Conservation (phyloP, 2,329 filamentous ascomycete genomes). For the Colletotrichum musae region DNA sequence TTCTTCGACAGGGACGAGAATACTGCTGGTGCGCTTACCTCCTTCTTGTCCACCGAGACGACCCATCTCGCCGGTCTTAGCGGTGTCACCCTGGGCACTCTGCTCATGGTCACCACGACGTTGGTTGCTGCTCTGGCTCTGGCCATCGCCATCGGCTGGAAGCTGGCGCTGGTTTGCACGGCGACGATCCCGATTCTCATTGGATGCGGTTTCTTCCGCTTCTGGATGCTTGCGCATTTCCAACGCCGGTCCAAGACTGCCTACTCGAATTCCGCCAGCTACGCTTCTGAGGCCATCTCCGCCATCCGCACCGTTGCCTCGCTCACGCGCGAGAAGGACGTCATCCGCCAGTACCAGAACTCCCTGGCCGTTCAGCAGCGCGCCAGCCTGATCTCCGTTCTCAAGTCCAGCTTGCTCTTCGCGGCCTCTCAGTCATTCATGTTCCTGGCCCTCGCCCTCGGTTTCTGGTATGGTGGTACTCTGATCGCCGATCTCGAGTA, state of each 20-base stretch:
- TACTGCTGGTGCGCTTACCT: slow-evolving; percentile 88
- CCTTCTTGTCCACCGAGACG: slow-evolving; percentile 90
- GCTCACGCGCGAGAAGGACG: slow-evolving; percentile 87
- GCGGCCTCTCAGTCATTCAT: slow-evolving; percentile 87
- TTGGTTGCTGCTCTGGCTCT: slow-evolving; percentile 81
- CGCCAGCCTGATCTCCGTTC: slow-evolving; percentile 78
- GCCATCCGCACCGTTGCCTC: slow-evolving; percentile 95
- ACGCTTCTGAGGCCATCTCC: slow-evolving; percentile 93
- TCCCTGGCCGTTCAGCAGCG: slow-evolving; percentile 78
- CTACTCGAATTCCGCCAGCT: slow-evolving; percentile 85
- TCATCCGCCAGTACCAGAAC: slow-evolving; percentile 78
- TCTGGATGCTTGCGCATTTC: slow-evolving; percentile 86
- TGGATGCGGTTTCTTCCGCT: slow-evolving; percentile 87
- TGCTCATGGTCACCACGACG: slow-evolving; percentile 85
- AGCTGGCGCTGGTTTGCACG: slow-evolving; percentile 86
- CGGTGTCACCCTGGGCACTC: slow-evolving; percentile 88
- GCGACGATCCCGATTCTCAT: slow-evolving; percentile 83
- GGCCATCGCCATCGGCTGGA: slow-evolving; percentile 86
- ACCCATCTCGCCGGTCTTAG: slow-evolving; percentile 91
- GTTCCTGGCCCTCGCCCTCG: slow-evolving; percentile 87
- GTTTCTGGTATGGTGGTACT: slow-evolving; percentile 92
- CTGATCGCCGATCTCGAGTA: slow-evolving; percentile 82
- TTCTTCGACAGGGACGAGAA: slow-evolving; percentile 95
- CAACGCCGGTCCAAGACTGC: slow-evolving; percentile 83
- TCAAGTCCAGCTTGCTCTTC: slow-evolving; percentile 85